Conservation (phyloP, 495 filamentous ascomycete species). For the Xylaria intraflava region DNA sequence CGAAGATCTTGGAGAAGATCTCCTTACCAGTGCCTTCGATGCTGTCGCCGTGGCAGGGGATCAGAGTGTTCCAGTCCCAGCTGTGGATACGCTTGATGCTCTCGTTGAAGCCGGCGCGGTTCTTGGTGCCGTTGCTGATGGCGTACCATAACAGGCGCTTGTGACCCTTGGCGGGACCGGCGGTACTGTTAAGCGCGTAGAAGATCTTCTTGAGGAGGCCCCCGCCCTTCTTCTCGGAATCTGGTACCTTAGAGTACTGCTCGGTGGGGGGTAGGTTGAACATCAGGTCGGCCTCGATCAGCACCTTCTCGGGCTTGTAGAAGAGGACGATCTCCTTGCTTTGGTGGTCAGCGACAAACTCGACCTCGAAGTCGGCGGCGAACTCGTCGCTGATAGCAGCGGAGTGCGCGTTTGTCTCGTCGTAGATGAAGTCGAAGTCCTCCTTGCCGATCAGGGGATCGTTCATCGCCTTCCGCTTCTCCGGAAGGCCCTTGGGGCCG, state of each 20-base stretch:
- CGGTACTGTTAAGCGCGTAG: conserved; percentile 51
- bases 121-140: conserved; percentile 43
- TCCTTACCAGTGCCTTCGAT: conserved; percentile 70
- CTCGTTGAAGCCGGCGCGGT: conserved; percentile 62
- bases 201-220: conserved; percentile 62
- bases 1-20: conserved; percentile 74
- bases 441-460: conserved; percentile 59
- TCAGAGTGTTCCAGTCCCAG: conserved; percentile 84
- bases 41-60: conserved; percentile 92
- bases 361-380: conserved; percentile 76
- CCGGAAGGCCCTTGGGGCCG: conserved; percentile 76
- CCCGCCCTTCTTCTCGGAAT: conserved; percentile 44
- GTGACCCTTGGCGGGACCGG: conserved; percentile 61
- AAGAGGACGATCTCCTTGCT: conserved; percentile 85
- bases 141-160: conserved; percentile 80
- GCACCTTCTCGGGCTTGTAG: conserved; percentile 69
- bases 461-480: conserved; percentile 62
- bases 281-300: conserved; percentile 87
- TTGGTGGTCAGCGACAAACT: conserved; percentile 71
- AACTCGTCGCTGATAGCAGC: conserved; percentile 67
- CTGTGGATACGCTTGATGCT: conserved; percentile 59
- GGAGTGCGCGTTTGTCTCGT: conserved; percentile 11
- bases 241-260: conserved; percentile 63
- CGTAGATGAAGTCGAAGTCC: conserved; percentile 62
- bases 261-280: conserved; percentile 88